Conservation (phyloP, 169 alveolate genomes). For the Cyclospora cayetanensis region DNA sequence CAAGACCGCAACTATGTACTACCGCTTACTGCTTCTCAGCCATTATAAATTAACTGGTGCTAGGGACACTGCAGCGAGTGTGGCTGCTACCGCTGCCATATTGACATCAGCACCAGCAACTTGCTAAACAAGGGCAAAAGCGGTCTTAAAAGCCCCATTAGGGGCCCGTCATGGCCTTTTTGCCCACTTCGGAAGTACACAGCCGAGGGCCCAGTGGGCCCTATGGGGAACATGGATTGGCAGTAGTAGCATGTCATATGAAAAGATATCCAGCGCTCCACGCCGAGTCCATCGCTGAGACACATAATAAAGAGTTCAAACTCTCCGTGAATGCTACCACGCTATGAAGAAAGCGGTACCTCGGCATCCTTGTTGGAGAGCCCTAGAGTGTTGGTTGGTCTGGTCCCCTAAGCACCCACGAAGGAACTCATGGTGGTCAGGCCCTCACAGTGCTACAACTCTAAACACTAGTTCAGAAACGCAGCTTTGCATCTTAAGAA, state of each 20-base stretch:
- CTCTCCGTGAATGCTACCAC: no score
- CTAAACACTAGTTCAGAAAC: background rate
- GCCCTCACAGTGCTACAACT: no score
- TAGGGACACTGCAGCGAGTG: conserved; percentile 25
- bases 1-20: background rate
- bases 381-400: no score
- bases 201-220: conserved; percentile 68
- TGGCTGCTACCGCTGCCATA: conserved; percentile 50
- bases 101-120: no score
- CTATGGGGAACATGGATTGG: conserved; percentile 34
- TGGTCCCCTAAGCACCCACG: no score
- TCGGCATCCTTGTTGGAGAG: no score
- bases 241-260: conserved; percentile 18
- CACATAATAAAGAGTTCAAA: no score
- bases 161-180: background rate
- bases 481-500: background rate
- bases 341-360: no score
- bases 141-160: background rate
- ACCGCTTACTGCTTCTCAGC: no score
- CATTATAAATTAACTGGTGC: no score
- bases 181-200: conserved; percentile 13
- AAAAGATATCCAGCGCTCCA: conserved; percentile 20
- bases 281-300: conserved; percentile 68
- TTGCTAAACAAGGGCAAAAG: background rate
- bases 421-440: no score